Conservation (phyloP, 2,329 filamentous ascomycete genomes). For the Aspergillus bombycis region DNA sequence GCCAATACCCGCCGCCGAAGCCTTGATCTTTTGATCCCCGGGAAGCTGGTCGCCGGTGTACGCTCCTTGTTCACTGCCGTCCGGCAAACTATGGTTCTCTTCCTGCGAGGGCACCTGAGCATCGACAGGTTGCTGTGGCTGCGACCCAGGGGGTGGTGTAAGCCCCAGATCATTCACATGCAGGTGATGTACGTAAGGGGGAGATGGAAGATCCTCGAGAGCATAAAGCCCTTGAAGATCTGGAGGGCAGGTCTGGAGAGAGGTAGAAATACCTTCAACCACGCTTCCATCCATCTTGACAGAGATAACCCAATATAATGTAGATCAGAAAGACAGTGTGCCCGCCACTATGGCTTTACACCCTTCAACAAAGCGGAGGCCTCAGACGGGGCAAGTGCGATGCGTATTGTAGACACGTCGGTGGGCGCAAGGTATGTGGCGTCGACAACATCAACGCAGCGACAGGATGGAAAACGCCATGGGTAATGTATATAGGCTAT, state of each 20-base stretch:
- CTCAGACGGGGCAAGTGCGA: not conserved
- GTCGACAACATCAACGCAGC: constrained; percentile 1
- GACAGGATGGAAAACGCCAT: not conserved
- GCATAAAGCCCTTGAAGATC: constrained; percentile 21
- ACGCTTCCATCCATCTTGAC: constrained; percentile 27
- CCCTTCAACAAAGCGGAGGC: not conserved
- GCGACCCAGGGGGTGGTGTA: constrained; percentile 46
- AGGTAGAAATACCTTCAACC: constrained; percentile 46
- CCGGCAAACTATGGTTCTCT: constrained; percentile 13
- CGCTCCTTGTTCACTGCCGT: not conserved
- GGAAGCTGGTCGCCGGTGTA: not conserved
- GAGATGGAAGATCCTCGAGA: constrained; percentile 26
- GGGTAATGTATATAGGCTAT: not conserved
- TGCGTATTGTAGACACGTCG: not conserved
- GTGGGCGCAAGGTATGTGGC: not conserved
- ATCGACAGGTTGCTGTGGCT: constrained; percentile 28
- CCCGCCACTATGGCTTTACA: not conserved
- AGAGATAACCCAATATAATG: not conserved
- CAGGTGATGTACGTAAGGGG: constrained; percentile 26
- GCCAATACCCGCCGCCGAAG: not conserved
- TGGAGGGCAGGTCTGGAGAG: constrained; percentile 29
- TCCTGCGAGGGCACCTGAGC: constrained; percentile 10
- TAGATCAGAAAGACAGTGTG: not conserved
- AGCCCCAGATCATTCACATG: constrained; percentile 44
- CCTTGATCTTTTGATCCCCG: not conserved